These are phyloP conservation scores for Orbilia brochopaga DNA, from an alignment of 2,329 filamentous ascomycete species.

Conservation along the genomic window DNA sequence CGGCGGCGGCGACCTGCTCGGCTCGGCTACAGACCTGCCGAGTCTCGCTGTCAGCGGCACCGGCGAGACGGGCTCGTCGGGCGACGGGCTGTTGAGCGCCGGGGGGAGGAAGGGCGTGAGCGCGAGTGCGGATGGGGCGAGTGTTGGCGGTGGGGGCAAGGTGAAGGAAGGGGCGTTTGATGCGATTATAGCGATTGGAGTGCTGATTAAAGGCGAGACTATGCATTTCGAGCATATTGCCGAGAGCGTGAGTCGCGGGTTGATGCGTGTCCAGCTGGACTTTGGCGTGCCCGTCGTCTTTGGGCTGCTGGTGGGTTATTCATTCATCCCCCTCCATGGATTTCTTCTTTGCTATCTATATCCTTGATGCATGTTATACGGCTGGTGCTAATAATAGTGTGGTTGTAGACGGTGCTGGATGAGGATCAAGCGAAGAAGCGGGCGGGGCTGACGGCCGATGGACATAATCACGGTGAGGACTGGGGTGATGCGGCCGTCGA, in stretches of 20 bases:
- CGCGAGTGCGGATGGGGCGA: background rate
- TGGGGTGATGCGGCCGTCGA: slow-evolving; percentile 96
- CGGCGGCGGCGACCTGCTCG: slow-evolving; percentile 75
- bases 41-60: slow-evolving; percentile 12
- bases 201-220: slow-evolving; percentile 96
- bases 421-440: slow-evolving; percentile 87
- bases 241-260: slow-evolving; percentile 83
- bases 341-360: slow-evolving; percentile 48
- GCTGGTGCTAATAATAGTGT: background rate
- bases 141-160: slow-evolving; percentile 19
- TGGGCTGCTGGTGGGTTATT: slow-evolving; percentile 64
- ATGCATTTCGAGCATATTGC: slow-evolving; percentile 99
- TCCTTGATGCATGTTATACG: slow-evolving; percentile 10
- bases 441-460: slow-evolving; percentile 72
- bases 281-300: slow-evolving; percentile 88
- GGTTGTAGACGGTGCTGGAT: slow-evolving; percentile 75
- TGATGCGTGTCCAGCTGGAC: slow-evolving; percentile 94
- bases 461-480: slow-evolving; percentile 94
- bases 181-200: slow-evolving; percentile 91
- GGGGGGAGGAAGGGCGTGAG: slow-evolving; percentile 54
- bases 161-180: slow-evolving; percentile 73
- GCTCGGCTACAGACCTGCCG: slow-evolving; percentile 59
- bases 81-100: slow-evolving; percentile 5
- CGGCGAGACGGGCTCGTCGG: slow-evolving; percentile 3
- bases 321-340: slow-evolving; percentile 4